These are phyloP conservation scores for Claviceps monticola DNA, from an alignment of 2,329 filamentous ascomycete genomes.

Conservation along the genomic window DNA sequence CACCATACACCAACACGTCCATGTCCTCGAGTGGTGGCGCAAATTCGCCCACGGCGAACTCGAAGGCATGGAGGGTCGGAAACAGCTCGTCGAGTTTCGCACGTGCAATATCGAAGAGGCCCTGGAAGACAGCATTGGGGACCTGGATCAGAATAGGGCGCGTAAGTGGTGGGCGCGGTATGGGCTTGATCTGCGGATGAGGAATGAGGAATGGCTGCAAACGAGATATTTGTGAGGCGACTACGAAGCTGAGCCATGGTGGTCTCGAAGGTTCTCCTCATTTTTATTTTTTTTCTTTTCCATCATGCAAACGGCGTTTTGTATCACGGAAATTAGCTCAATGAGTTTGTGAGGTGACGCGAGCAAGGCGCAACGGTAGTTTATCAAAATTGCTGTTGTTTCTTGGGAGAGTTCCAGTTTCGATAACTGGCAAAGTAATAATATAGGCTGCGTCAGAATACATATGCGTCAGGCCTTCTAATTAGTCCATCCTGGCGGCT, in stretches of 20 bases:
- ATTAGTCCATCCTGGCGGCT: too few relatives aligned
- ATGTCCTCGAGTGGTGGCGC: constrained; percentile 89
- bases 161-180: constrained; percentile 80
- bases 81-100: constrained; percentile 73
- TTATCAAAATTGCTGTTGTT: background rate
- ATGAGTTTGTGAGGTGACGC: background rate
- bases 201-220: constrained; percentile 84
- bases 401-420: too few relatives aligned
- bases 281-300: too few relatives aligned
- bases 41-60: constrained; percentile 45
- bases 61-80: constrained; percentile 37
- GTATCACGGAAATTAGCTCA: too few relatives aligned
- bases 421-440: too few relatives aligned
- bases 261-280: too few relatives aligned
- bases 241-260: background rate
- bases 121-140: constrained; percentile 69
- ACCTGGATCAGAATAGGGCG: constrained; percentile 49
- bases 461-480: too few relatives aligned
- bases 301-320: too few relatives aligned
- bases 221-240: constrained; percentile 40
- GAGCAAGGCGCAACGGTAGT: background rate
- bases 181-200: constrained; percentile 65
- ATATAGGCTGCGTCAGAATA: too few relatives aligned
- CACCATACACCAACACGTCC: constrained; percentile 73
- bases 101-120: constrained; percentile 94